A percentile compares a stretch with the other conserved stretches of the same genome.
Conservation (phyloP, 495 filamentous ascomycete species). For the Penicillium nucicola region DNA sequence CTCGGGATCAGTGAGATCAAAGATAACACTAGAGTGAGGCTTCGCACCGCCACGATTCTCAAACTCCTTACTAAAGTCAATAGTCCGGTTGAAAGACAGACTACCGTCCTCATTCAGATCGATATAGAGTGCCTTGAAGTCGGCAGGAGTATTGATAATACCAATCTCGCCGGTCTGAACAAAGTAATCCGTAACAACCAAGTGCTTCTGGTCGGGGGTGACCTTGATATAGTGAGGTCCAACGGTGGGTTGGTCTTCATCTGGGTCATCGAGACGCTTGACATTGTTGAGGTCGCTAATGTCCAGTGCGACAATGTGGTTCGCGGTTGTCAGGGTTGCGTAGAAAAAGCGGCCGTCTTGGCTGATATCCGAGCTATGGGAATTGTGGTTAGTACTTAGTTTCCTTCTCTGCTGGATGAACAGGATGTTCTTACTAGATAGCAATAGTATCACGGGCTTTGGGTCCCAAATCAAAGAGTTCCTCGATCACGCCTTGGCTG, state of each 20-base stretch:
- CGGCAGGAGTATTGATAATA: slow-evolving; percentile 59
- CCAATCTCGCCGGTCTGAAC: slow-evolving; percentile 61
- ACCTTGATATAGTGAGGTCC: slow-evolving; percentile 65
- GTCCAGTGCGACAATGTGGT: slow-evolving; percentile 62
- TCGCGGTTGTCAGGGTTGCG: slow-evolving; percentile 58
- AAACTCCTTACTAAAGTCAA: slow-evolving; percentile 54
- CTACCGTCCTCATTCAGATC: slow-evolving; percentile 53
- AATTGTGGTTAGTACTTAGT: slow-evolving; percentile 1
- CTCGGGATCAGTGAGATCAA: slow-evolving; percentile 53
- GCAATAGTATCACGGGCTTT: slow-evolving; percentile 54
- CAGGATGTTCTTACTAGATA: slow-evolving; percentile 45
- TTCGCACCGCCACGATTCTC: slow-evolving; percentile 54
- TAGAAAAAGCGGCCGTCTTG: slow-evolving; percentile 58
- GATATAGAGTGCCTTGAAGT: slow-evolving; percentile 62
- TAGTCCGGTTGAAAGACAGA: slow-evolving; percentile 54
- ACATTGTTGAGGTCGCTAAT: slow-evolving; percentile 58
- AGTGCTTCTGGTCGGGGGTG: slow-evolving; percentile 60
- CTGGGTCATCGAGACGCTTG: slow-evolving; percentile 58
- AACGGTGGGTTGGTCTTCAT: slow-evolving; percentile 55
- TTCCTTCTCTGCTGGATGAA: not conserved
- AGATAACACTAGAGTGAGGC: slow-evolving; percentile 58
- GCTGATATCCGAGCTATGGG: slow-evolving; percentile 50
- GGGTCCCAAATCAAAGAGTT: slow-evolving; percentile 56
- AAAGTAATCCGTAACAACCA: slow-evolving; percentile 64
- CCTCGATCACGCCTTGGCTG: slow-evolving; percentile 53